Base-by-base conservation (phyloP, 345 rosid genomes). In the Corchorus olitorius region DNA sequence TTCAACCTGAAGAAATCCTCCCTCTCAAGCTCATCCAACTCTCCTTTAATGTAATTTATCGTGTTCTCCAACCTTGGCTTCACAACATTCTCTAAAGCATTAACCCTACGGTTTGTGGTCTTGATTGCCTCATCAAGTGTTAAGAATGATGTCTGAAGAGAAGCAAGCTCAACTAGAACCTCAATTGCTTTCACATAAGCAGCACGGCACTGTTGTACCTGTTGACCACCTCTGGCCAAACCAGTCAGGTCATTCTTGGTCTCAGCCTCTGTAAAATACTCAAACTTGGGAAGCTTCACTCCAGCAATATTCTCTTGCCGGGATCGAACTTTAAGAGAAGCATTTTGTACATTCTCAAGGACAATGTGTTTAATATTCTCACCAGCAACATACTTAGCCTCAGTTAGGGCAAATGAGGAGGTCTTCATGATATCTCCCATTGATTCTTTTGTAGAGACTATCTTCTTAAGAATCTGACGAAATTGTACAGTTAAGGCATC, bases 41-140 rank as follows among this genome's bases (percentile, higher is more conserved):
- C 97, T 19, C 89, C 97, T 81, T 90, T 94, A 41, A 94, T 94
- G 82, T 92, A 91, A 72, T 35, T 87, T n/a, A 94, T 88, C 0
- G 97, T 94, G 60, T 94, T 94, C 86, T 94, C 97, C 77, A 94
- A 13, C 78, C 88, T 92, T 0, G 98, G 98, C 82, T 89, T 91
- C 83, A 92, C 97, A 41, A 94, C 98, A 85, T 89, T 94, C 87
- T 94, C 98, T 66, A 94, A 63, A 49, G 97, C 97, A 56, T 94
- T 94, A 41, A 94, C 98, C 87, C 97, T 88, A 33, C 97, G 94
- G 41, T 94, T 94, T 9, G 97, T 94, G 17, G 98, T 94, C 90
- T 94, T 94, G 81, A 94, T 94, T 1, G 98, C 97, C 87, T 88
- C 97, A 71, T 92, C 96, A n/a, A 94, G 94, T 0, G 97, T 94